A percentile compares a stretch with the other conserved stretches of the same genome.
These are phyloP conservation scores for Amphibolis antarctica DNA, from an alignment of 106 monocot genomes.

Conservation along the genomic window DNA sequence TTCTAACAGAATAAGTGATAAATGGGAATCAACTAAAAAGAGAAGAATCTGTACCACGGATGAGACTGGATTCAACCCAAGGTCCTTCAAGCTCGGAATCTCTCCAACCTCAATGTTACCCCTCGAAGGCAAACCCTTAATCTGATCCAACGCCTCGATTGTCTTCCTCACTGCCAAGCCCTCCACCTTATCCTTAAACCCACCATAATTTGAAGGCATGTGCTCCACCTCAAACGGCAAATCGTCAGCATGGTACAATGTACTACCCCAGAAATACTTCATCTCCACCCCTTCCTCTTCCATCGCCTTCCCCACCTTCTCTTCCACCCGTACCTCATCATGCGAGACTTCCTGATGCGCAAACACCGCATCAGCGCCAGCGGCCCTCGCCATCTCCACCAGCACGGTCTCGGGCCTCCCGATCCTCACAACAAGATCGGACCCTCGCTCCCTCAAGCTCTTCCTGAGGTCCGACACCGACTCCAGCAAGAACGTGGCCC, in stretches of 20 bases:
- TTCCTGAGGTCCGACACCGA: slow-evolving; percentile 74
- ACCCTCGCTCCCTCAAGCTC: slow-evolving; percentile 47
- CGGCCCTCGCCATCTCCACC: slow-evolving; percentile 50
- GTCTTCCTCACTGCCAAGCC: slow-evolving; percentile 54
- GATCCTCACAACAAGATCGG: slow-evolving; percentile 82
- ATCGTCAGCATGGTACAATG: slow-evolving; percentile 85
- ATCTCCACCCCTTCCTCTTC: slow-evolving; percentile 91
- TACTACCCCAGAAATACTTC: slow-evolving; percentile 98
- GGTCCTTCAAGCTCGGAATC: slow-evolving; percentile 70
- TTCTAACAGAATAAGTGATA: neutral
- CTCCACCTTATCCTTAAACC: slow-evolving; percentile 72
- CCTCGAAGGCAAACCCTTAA: slow-evolving; percentile 69
- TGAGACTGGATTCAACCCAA: slow-evolving; percentile 54
- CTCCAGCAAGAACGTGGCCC: slow-evolving; percentile 67
- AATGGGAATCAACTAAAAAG: neutral
- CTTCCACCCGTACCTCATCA: slow-evolving; percentile 67
- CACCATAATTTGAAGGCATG: slow-evolving; percentile 90
- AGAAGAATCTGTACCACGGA: slow-evolving; percentile 28
- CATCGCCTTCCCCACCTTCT: slow-evolving; percentile 65
- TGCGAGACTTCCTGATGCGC: slow-evolving; percentile 73
- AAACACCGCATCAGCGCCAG: slow-evolving; percentile 78
- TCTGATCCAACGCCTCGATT: slow-evolving; percentile 55
- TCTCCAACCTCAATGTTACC: slow-evolving; percentile 86
- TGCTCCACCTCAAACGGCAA: slow-evolving; percentile 67
- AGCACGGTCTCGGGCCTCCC: slow-evolving; percentile 69